phyloP scores from a whole-genome alignment of 2,329 filamentous ascomycete species.

The Fusarium paranaense region DNA sequence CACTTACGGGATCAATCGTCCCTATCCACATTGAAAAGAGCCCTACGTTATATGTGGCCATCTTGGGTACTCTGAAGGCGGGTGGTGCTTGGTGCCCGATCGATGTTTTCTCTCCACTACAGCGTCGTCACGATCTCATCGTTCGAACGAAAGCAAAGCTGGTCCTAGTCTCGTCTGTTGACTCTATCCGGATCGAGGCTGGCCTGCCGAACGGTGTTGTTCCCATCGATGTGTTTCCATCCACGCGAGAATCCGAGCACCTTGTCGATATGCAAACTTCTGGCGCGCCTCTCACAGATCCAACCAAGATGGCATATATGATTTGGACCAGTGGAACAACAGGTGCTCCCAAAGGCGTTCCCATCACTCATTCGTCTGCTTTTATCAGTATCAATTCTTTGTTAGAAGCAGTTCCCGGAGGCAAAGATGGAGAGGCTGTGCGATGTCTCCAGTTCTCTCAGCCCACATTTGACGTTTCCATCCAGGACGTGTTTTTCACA shows the following conservation, averaged over 20 bases:
- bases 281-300: not conserved
- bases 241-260: not conserved
- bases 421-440: slow-evolving; percentile 1
- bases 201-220: not conserved
- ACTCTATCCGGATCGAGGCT: not conserved
- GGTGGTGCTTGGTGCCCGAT: slow-evolving; percentile 56
- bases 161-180: not conserved
- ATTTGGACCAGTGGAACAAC: slow-evolving; percentile 49
- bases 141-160: slow-evolving; percentile 47
- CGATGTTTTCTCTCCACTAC: slow-evolving; percentile 52
- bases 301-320: slow-evolving; percentile 46
- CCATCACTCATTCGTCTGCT: slow-evolving; percentile 51
- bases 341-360: slow-evolving; percentile 52
- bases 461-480: slow-evolving; percentile 57
- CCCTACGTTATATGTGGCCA: slow-evolving; percentile 53
- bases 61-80: slow-evolving; percentile 55
- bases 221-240: slow-evolving; percentile 4
- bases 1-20: slow-evolving; percentile 35
- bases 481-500: slow-evolving; percentile 74
- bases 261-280: not conserved
- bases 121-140: slow-evolving; percentile 53
- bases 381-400: slow-evolving; percentile 2
- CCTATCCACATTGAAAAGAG: slow-evolving; percentile 55
- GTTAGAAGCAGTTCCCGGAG: not conserved
- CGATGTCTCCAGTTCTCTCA: slow-evolving; percentile 52